A percentile compares a stretch with the other conserved stretches of the same genome.
Conservation (phyloP, 768 basidiomycete species). For the Sporobolomyces phaffii region DNA sequence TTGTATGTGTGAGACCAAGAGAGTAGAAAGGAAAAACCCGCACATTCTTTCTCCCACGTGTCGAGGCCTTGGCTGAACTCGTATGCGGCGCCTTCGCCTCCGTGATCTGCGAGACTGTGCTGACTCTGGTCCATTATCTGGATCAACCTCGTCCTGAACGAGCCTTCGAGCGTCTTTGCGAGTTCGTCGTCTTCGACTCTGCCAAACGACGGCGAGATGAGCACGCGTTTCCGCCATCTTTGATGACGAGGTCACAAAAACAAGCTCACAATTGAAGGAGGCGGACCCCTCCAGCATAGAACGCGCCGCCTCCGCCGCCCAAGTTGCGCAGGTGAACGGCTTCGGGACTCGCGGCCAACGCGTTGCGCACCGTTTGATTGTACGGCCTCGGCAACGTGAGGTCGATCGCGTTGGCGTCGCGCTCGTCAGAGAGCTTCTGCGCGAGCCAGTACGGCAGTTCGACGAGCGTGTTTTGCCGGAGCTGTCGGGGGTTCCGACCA, state of each 20-base stretch:
- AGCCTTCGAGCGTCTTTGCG: conserved; percentile 23
- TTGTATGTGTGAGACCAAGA: not conserved
- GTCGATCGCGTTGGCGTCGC: conserved; percentile 29
- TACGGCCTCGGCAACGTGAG: conserved; percentile 40
- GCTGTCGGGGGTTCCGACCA: conserved; percentile 11
- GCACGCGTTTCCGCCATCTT: not conserved
- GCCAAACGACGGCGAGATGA: not conserved
- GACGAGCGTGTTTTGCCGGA: conserved; percentile 31
- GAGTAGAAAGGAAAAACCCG: not conserved
- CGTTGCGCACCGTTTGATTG: conserved; percentile 38
- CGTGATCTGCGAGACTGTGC: conserved; percentile 37
- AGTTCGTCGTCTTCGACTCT: conserved; percentile 38
- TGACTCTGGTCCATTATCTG: conserved; percentile 43
- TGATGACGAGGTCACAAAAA: not conserved
- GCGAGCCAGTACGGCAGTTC: conserved; percentile 44
- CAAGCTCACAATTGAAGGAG: conserved; percentile 31
- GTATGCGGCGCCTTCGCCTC: conserved; percentile 39
- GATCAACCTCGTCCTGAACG: conserved; percentile 36
- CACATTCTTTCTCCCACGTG: conserved; percentile 43
- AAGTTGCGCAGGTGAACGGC: conserved; percentile 42
- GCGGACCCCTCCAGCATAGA: conserved; percentile 39
- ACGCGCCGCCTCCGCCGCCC: conserved; percentile 41
- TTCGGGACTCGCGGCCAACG: conserved; percentile 37
- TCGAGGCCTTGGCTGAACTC: conserved; percentile 42
- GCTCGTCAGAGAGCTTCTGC: conserved; percentile 32